phyloP scores from a whole-genome alignment of 352 stramenopile genomes.

The Pythium dissimile region DNA sequence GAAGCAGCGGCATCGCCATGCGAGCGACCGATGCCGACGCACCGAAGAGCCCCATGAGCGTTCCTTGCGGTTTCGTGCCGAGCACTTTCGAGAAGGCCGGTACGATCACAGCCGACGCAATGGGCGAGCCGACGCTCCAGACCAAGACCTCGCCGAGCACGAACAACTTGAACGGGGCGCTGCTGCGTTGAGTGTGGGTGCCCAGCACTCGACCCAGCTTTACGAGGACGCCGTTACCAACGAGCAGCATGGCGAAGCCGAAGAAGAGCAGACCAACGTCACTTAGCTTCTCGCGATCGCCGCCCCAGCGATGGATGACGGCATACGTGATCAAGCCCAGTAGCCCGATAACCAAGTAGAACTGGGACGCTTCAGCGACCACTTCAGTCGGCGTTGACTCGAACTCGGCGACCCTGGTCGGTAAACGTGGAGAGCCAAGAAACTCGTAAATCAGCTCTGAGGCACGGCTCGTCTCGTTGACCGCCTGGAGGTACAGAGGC shows the following conservation, averaged over 20 bases:
- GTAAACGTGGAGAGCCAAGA: background rate
- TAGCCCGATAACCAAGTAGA: slow-evolving; percentile 53
- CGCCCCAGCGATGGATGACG: slow-evolving; percentile 29
- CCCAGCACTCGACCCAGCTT: slow-evolving; percentile 20
- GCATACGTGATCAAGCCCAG: slow-evolving; percentile 47
- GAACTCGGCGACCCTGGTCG: background rate
- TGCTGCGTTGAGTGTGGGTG: slow-evolving; percentile 1
- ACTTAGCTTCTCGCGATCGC: slow-evolving; percentile 19
- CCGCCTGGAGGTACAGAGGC: slow-evolving; percentile 44
- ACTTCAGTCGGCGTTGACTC: slow-evolving; percentile 4
- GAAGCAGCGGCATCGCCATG: slow-evolving; percentile 56
- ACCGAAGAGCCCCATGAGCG: slow-evolving; percentile 61
- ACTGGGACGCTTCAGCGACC: slow-evolving; percentile 33
- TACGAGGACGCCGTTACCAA: slow-evolving; percentile 47
- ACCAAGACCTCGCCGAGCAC: slow-evolving; percentile 46
- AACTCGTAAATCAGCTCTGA: background rate
- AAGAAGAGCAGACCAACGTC: slow-evolving; percentile 46
- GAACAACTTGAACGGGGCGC: slow-evolving; percentile 30
- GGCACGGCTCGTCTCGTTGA: slow-evolving; percentile 21
- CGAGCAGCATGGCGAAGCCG: slow-evolving; percentile 40
- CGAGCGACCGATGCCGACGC: slow-evolving; percentile 50
- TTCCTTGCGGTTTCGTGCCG: slow-evolving; percentile 41
- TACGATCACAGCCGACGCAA: slow-evolving; percentile 51
- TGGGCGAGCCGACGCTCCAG: slow-evolving; percentile 58
- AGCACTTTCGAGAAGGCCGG: slow-evolving; percentile 60